Conservation (phyloP, 495 filamentous ascomycete genomes). For the Podospora sp. region DNA sequence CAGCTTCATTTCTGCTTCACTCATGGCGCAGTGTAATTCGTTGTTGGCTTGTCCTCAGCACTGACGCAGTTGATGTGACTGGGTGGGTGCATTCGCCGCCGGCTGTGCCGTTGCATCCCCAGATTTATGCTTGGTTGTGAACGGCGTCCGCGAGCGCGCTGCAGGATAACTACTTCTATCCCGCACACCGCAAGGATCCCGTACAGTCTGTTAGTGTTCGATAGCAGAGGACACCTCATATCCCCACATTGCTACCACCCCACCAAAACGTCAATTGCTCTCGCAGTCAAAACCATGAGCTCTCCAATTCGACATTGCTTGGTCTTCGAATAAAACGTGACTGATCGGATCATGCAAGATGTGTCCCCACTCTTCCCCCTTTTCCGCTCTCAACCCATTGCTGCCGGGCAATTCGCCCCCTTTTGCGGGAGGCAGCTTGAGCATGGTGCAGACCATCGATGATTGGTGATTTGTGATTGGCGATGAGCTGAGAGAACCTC, state of each 20-base stretch:
- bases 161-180: no score
- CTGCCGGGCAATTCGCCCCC: not conserved
- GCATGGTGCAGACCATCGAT: no score
- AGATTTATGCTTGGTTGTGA: not conserved
- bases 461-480: no score
- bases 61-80: not conserved
- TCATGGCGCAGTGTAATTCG: constrained; percentile 30
- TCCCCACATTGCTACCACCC: no score
- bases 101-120: not conserved
- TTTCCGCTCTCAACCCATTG: not conserved
- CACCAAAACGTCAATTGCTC: not conserved
- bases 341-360: not conserved
- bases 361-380: not conserved
- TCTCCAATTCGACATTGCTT: not conserved
- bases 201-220: no score
- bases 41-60: not conserved
- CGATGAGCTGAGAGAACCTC: not conserved
- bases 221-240: no score
- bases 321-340: not conserved
- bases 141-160: not conserved
- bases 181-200: no score
- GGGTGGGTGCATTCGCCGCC: not conserved
- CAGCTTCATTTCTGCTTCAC: constrained; percentile 53
- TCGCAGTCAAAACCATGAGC: not conserved
- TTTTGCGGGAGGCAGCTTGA: not conserved